These are phyloP conservation scores for Melaleuca alternifolia DNA, from an alignment of 345 rosid species.

Conservation along the genomic window DNA sequence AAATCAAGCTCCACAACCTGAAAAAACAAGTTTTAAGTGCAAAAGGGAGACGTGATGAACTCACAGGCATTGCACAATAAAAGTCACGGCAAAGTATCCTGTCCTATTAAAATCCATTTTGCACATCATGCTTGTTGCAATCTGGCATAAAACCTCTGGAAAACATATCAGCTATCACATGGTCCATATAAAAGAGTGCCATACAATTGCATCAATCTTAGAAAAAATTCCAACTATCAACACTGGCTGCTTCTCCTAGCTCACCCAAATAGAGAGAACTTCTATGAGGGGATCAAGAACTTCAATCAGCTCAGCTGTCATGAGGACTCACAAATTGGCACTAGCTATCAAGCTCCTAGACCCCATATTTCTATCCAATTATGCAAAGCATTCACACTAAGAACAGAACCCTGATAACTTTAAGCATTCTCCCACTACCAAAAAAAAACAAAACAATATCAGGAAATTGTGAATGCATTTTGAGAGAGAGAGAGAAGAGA, in stretches of 20 bases:
- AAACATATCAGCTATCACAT: neutral
- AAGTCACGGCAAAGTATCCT: neutral
- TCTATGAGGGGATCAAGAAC: neutral
- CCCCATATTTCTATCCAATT: neutral
- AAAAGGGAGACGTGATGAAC: neutral
- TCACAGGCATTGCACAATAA: neutral
- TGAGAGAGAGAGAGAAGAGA: neutral
- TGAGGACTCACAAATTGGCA: neutral
- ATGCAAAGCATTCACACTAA: neutral
- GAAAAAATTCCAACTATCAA: neutral
- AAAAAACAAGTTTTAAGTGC: neutral
- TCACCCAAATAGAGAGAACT: neutral
- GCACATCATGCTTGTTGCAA: neutral
- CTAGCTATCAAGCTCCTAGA: neutral
- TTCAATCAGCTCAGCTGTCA: neutral
- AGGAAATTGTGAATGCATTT: neutral
- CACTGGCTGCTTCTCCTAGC: neutral
- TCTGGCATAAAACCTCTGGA: neutral
- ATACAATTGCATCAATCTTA: neutral
- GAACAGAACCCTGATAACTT: neutral
- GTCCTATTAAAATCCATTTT: neutral
- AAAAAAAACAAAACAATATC: neutral
- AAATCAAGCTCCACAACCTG: slow-evolving; percentile 98
- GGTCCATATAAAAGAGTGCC: neutral
- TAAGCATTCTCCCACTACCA: neutral